Conservation (phyloP, 2,329 filamentous ascomycete genomes). For the Epichloe festucae region DNA sequence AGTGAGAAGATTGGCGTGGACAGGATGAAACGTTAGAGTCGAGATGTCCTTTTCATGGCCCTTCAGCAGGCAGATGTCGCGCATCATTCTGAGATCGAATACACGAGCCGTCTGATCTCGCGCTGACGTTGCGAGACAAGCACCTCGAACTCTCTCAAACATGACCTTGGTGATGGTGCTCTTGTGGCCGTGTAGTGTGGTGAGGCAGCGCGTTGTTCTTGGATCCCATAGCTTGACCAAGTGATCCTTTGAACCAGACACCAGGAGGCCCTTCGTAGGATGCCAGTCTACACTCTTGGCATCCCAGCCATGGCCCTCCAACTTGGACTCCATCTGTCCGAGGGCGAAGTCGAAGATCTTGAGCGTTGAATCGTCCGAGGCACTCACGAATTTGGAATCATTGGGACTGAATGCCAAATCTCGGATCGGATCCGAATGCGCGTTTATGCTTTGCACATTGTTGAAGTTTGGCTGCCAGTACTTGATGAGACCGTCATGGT, state of each 20-base stretch:
- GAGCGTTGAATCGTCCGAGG: conserved; percentile 82
- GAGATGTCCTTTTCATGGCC: conserved; percentile 96
- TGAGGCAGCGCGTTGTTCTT: conserved; percentile 77
- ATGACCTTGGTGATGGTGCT: conserved; percentile 89
- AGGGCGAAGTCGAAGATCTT: conserved; percentile 95
- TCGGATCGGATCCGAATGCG: conserved; percentile 78
- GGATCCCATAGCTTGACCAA: conserved; percentile 97
- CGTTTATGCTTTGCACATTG: conserved; percentile 89
- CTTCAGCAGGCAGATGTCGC: conserved; percentile 83
- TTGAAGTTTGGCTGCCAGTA: conserved; percentile 99
- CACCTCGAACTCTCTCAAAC: conserved; percentile 76
- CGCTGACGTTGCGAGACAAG: conserved; percentile 81
- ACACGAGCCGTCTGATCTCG: conserved; percentile 86
- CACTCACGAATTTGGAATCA: conserved; percentile 91
- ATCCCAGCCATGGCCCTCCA: conserved; percentile 96
- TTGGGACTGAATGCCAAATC: conserved; percentile 89
- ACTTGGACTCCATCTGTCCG: conserved; percentile 66
- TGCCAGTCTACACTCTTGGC: conserved; percentile 97
- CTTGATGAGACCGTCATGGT: conserved; percentile 90
- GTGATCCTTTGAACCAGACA: conserved; percentile 95
- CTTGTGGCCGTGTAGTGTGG: conserved; percentile 91
- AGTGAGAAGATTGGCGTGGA: conserved; percentile 77
- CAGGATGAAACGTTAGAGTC: conserved; percentile 83
- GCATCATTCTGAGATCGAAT: conserved; percentile 96
- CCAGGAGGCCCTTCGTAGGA: conserved; percentile 81